phyloP scores from a whole-genome alignment of 2,329 filamentous ascomycete genomes.

The Fusarium paranaense region DNA sequence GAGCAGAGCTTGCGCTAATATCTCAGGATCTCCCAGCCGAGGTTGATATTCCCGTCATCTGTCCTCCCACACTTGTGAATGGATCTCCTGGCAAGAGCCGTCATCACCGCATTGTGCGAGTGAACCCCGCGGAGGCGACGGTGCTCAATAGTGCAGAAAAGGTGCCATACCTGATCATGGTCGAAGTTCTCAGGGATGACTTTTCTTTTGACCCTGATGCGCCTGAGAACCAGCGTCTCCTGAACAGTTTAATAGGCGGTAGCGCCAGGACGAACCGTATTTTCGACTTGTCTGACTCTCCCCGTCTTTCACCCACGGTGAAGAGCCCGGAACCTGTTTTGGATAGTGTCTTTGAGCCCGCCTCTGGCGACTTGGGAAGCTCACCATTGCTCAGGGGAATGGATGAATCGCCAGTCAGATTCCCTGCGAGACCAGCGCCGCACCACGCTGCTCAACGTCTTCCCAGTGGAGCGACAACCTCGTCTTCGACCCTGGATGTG shows the following conservation, averaged over 20 bases:
- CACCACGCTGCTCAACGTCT: slow-evolving; percentile 61
- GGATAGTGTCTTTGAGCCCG: slow-evolving; percentile 88
- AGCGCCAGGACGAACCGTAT: slow-evolving; percentile 69
- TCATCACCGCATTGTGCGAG: slow-evolving; percentile 84
- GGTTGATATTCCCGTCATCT: slow-evolving; percentile 85
- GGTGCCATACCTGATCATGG: slow-evolving; percentile 86
- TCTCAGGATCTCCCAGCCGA: slow-evolving; percentile 85
- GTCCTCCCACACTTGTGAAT: slow-evolving; percentile 78
- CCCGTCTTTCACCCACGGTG: slow-evolving; percentile 59
- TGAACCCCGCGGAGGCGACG: slow-evolving; percentile 86
- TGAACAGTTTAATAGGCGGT: slow-evolving; percentile 68
- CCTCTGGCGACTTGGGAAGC: slow-evolving; percentile 80
- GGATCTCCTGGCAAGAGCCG: slow-evolving; percentile 80
- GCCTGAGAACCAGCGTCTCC: slow-evolving; percentile 75
- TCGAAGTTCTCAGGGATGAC: slow-evolving; percentile 84
- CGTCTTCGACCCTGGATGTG: slow-evolving; percentile 69
- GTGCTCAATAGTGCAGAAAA: slow-evolving; percentile 89
- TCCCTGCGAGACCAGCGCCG: slow-evolving; percentile 44
- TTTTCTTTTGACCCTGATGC: slow-evolving; percentile 85
- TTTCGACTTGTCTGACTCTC: slow-evolving; percentile 76
- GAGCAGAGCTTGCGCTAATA: slow-evolving; percentile 84
- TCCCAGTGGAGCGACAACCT: slow-evolving; percentile 71
- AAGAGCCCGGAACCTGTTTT: slow-evolving; percentile 58
- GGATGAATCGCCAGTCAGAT: slow-evolving; percentile 58
- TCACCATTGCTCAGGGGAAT: slow-evolving; percentile 74